These are phyloP conservation scores for Meripilus lineatus DNA, from an alignment of 1,284 basidiomycete species.

Conservation along the genomic window DNA sequence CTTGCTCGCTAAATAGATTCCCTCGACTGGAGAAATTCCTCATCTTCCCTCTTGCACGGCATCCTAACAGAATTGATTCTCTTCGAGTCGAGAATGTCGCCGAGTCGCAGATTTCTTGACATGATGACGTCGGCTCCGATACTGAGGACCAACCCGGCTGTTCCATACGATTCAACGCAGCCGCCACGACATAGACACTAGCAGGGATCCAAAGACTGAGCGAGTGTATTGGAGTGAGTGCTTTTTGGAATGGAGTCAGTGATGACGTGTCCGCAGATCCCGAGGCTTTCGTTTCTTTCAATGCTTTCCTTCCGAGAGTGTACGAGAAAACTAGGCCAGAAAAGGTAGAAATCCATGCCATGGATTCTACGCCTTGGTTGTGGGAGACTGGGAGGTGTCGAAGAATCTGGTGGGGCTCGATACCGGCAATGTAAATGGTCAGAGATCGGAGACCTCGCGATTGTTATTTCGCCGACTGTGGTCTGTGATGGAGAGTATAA, in stretches of 20 bases:
- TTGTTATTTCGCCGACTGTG: no score
- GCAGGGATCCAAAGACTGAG: conserved; percentile 4
- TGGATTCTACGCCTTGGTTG: conserved; percentile 10
- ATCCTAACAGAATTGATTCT: conserved; percentile 6
- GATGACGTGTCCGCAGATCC: no score
- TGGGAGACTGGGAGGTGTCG: conserved; percentile 9
- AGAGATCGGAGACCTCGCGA: no score
- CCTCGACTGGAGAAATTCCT: no score
- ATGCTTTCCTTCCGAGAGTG: conserved; percentile 1
- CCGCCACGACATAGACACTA: conserved; percentile 9
- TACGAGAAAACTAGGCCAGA: conserved; percentile 9
- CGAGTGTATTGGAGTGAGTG: no score
- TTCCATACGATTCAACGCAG: conserved; percentile 7
- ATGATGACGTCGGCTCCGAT: no score
- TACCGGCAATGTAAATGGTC: conserved; percentile 13
- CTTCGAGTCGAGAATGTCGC: conserved; percentile 6
- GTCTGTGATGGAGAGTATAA: no score
- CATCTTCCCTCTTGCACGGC: no score
- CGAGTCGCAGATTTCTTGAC: no score
- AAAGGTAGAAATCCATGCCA: conserved; percentile 14
- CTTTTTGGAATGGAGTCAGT: no score
- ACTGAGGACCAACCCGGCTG: conserved; percentile 14
- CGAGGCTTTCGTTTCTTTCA: not conserved
- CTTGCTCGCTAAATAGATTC: no score
- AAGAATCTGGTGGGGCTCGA: conserved; percentile 10